Evolutionary conservation across 305 asterid genomes (phyloP).

Genomic region (Plantago lanceolata): DNA sequence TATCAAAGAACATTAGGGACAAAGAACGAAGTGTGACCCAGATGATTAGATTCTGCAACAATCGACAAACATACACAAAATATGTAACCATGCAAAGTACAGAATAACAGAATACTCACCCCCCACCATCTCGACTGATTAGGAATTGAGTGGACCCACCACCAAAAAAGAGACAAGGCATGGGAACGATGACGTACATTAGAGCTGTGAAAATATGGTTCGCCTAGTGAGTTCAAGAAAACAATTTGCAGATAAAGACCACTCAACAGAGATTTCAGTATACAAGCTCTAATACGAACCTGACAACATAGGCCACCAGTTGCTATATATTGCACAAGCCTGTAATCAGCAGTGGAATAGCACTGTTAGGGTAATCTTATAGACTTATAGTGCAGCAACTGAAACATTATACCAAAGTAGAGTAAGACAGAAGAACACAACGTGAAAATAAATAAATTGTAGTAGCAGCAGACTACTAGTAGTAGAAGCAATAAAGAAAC

Average conservation of each 20-base stretch:
- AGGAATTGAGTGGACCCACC: slow-evolving; percentile 96
- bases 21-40: too few relatives aligned
- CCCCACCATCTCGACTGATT: slow-evolving; percentile 91
- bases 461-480: too few relatives aligned
- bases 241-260: slow-evolving; percentile 6
- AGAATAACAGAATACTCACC: slow-evolving; percentile 47
- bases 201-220: slow-evolving; percentile 58
- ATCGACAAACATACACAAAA: not conserved
- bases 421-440: too few relatives aligned
- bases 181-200: slow-evolving; percentile 93
- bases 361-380: slow-evolving; percentile 13
- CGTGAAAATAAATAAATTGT: too few relatives aligned
- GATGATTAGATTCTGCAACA: not conserved
- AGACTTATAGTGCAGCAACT: slow-evolving; percentile 11
- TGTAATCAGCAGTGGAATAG: slow-evolving; percentile 32
- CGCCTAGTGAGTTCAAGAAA: slow-evolving; percentile 17
- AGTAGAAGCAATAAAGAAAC: not conserved
- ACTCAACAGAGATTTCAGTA: slow-evolving; percentile 8
- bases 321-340: slow-evolving; percentile 91
- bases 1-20: too few relatives aligned
- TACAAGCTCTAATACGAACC: slow-evolving; percentile 38
- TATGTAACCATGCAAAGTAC: not conserved
- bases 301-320: slow-evolving; percentile 99
- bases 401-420: not conserved
- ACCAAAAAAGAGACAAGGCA: slow-evolving; percentile 96